Base-by-base conservation (phyloP, 2,329 filamentous ascomycete species). In the Fusarium paranaense region DNA sequence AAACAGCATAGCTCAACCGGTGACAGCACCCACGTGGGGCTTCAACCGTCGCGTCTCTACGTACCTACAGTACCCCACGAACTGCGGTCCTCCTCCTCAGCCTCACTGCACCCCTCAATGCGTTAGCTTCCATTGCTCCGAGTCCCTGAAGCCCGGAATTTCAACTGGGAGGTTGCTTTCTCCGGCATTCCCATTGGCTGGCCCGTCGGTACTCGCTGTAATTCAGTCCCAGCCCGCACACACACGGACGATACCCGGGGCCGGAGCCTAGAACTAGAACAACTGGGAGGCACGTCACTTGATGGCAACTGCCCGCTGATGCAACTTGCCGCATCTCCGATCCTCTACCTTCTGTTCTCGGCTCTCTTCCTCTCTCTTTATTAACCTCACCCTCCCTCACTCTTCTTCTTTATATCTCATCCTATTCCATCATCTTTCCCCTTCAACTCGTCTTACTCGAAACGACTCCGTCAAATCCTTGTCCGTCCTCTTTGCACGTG, bases 41-140 rank as follows among this genome's bases (percentile, higher is more conserved):
- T 33, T 20, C 22, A 40, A 42, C 56, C 56, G 22, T 22, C 20
- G 20, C 27, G 30, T 63, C 70, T 32, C 70, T 67, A 66, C 70
- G 64, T 67, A 47, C 67, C 58, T 54, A 62, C 60, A 52, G 67
- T 47, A 33, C 40, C 27, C 33, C 56, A 30, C 65, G 38, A 66
- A 65, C 63, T 37, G 35, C 20, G 32, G 37, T 47, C n/a, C 37
- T 56, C 18, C 52, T 27, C 40, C 54, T 35, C 69, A 71, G 63
- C 65, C 72, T 64, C 64, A 67, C 58, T 52, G 33, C 37, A 72
- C 13, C 47, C 63, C 40, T 58, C 68, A 45, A 47, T 30, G 20
- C n/a, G 50, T 60, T 74, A 69, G 73, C 69, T 74, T 78, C 76
- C 76, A 76, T 78, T 78, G 63, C 76, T 69, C 76, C 76, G 76